Conservation (phyloP, 257 asterid species). For the Coffea canephora region DNA sequence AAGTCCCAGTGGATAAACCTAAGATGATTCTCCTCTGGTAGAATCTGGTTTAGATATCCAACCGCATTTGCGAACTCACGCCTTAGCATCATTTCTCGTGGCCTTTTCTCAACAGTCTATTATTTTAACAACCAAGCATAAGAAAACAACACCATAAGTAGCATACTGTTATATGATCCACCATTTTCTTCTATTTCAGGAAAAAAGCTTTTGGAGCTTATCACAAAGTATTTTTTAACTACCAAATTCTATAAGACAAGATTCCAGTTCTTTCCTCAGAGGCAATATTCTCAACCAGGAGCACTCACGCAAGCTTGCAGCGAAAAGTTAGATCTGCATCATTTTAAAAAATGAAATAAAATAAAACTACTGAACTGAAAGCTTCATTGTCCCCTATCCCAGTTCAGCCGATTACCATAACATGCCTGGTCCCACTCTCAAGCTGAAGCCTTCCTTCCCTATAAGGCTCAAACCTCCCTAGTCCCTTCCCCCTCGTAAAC, state of each 20-base stretch:
- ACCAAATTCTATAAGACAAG: not conserved
- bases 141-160: not conserved
- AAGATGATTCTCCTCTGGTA: conserved; percentile 71
- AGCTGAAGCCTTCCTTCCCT: not conserved
- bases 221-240: not conserved
- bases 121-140: conserved; percentile 17
- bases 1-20: conserved; percentile 98
- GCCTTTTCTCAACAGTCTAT: conserved; percentile 97
- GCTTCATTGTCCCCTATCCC: no score
- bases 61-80: conserved; percentile 97
- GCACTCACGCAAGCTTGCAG: not conserved
- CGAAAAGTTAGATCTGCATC: no score
- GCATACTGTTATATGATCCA: not conserved
- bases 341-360: no score
- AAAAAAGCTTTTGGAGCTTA: not conserved
- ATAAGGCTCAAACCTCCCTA: not conserved
- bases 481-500: not conserved
- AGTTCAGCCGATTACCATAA: not conserved
- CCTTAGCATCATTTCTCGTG: conserved; percentile 98
- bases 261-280: not conserved
- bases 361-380: no score
- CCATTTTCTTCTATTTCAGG: not conserved
- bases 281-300: not conserved
- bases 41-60: conserved; percentile 92
- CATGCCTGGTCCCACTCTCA: not conserved